Percentiles rank a stretch among this genome's conserved stretches.
These are phyloP conservation scores for Cyberlindnera nakhonratchasimensis DNA, from an alignment of 805 yeast genomes.

Conservation along the genomic window DNA sequence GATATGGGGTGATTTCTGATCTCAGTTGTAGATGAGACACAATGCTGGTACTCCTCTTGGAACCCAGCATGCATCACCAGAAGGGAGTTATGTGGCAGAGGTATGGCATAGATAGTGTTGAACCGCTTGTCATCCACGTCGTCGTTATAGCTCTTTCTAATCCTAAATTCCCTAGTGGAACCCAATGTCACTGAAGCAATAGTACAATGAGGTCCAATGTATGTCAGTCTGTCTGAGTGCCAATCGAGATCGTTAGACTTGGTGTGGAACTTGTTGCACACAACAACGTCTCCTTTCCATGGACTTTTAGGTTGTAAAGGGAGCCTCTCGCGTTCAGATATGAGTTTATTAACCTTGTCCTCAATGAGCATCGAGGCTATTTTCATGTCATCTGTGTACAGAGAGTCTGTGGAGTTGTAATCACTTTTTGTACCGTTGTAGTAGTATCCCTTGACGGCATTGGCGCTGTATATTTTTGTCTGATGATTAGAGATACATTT, in stretches of 20 bases:
- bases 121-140: slow-evolving; percentile 11
- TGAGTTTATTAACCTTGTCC: slow-evolving; percentile 37
- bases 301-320: slow-evolving; percentile 36
- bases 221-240: slow-evolving; percentile 73
- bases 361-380: slow-evolving; percentile 38
- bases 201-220: slow-evolving; percentile 67
- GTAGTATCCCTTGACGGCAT: slow-evolving; percentile 19
- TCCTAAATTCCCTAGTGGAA: slow-evolving; percentile 61
- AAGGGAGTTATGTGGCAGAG: slow-evolving; percentile 68
- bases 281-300: slow-evolving; percentile 55
- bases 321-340: slow-evolving; percentile 29
- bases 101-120: slow-evolving; percentile 44
- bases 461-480: slow-evolving; percentile 36
- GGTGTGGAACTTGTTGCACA: slow-evolving; percentile 53
- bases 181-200: slow-evolving; percentile 71
- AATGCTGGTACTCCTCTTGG: slow-evolving; percentile 72
- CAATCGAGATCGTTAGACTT: slow-evolving; percentile 56
- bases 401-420: slow-evolving; percentile 19
- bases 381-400: slow-evolving; percentile 40
- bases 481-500: slow-evolving; percentile 57
- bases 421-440: slow-evolving; percentile 42
- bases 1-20: slow-evolving; percentile 45
- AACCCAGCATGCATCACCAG: slow-evolving; percentile 75
- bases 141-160: slow-evolving; percentile 41
- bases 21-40: slow-evolving; percentile 46